Evolutionary conservation across 345 rosid species (phyloP), one percentile per base, ranked within the genome.

Genomic region (Litchi chinensis): DNA sequence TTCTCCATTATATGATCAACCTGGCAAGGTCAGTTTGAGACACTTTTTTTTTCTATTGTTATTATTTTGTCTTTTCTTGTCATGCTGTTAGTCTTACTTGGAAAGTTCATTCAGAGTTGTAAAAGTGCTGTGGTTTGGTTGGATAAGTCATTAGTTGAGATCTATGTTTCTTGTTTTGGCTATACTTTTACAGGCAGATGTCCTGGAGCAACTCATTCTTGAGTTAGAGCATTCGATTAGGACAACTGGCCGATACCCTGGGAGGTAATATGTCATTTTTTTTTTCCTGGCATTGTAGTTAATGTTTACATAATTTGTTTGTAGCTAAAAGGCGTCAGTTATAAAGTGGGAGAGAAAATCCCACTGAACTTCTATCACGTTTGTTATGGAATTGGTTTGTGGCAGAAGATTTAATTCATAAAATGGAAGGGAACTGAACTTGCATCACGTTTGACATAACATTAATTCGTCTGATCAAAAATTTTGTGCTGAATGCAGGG

Each of bases 221-320:
- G 95, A 92, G 85, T 86, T 97, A 87, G 98, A 94, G 88, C 85
- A 92, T 82, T 94, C 98, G 21, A 83, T 94, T 71, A 86, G 85
- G 89, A 83, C 74, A 21, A 88, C 78, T 43, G 96, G 93, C 69
- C 84, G 79, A 75, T 97, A 82, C 79, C 97, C 98, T 22, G 96
- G 94, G 84, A 92, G 98, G 99, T 97, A 80, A 79, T 81, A 65
- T 71, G 9, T 19, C 7, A 12, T n/a, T 60, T n/a, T 60, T 59
- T 0, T n/a, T 59, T 59, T 8, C 28, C 21, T 10, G 3, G 24
- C 37, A n/a, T 13, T 62, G 43, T 75, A 54, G 50, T 44, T 37
- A 48, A 56, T 77, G 40, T 63, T 66, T 0, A 66, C 16, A 6
- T 22, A 52, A 65, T 32, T 18, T 72, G 24, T 63, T 48, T 37